phyloP scores from a whole-genome alignment of 495 filamentous ascomycete species.

The Clavariopsis aquatica region DNA sequence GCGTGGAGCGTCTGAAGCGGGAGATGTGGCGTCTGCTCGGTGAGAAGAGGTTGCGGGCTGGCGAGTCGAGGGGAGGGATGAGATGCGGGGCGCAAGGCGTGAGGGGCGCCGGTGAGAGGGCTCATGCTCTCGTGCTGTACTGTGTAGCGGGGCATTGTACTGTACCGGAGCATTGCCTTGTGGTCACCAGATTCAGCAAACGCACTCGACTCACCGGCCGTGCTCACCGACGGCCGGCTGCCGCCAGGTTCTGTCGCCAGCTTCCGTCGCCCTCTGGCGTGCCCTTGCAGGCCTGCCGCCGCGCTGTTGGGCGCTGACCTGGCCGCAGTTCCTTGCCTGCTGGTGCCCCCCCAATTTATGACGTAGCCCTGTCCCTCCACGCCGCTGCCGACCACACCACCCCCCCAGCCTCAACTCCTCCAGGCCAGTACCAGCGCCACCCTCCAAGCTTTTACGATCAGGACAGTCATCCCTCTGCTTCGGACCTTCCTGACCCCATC shows the following conservation, averaged over 20 bases:
- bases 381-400: conserved; percentile 3
- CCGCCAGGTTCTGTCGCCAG: background rate
- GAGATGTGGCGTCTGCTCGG: background rate
- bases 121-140: background rate
- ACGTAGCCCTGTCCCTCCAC: background rate
- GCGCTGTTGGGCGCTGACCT: background rate
- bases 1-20: background rate
- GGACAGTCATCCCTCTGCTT: conserved; percentile 17
- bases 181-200: background rate
- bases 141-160: background rate
- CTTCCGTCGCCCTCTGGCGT: too few relatives aligned
- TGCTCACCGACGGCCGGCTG: background rate
- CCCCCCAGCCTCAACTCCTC: conserved; percentile 15
- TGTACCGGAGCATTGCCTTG: background rate
- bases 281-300: background rate
- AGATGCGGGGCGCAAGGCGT: background rate
- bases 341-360: conserved; percentile 5
- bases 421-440: conserved; percentile 22
- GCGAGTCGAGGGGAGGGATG: too few relatives aligned
- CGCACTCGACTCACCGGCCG: background rate
- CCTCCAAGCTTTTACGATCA: background rate
- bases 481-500: background rate
- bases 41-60: too few relatives aligned
- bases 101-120: background rate
- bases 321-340: background rate